Evolutionary conservation across 2,329 filamentous ascomycete genomes (phyloP), one percentile per base, ranked within the genome.

Genomic region (Didymella sp.): DNA sequence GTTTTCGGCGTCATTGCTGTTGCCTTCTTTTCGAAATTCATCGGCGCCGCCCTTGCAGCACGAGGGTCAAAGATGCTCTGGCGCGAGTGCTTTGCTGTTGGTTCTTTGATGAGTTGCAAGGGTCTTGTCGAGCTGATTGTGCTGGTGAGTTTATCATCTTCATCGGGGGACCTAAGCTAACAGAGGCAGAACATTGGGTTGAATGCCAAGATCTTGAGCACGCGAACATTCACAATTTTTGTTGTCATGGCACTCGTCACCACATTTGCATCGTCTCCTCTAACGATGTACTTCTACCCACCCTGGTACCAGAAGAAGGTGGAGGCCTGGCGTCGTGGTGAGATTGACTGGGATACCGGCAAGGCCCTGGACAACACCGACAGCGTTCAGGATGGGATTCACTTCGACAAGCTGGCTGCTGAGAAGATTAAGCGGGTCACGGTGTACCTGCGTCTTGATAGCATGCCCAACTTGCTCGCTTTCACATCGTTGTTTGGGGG

Each of bases 61-160:
- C 85, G 87, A 31, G 71, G 86, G 3, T 91, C 87, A 67, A 92
- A 89, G 24, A 81, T 97, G 47, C 84, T 96, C 1, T 98, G 94
- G 94, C 85, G 93, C 57, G 94, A 98, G 74, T 93, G 90, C 55
- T 85, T 96, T 28, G 87, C 91, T 1, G 95, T 98, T 64, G 94
- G 94, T 13, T 87, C 89, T 15, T 78, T 97, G 68, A 98, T 98
- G 94, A 96, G 91, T 77, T 98, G 94, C 77, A 98, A 98, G 76
- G 94, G 94, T 68, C 82, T 98, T 9, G 93, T 97, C 0, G 93
- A 97, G 75, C 80, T 98, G 49, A 97, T 98, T 73, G 93, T 97
- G n/a, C 76, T 96, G 75, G 91, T 93, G 81, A 78, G 87, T 46
- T 19, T 13, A n/a, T 19, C 17, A 11, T 6, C 2, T 24, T 3